Evolutionary conservation across 768 basidiomycete genomes (phyloP).

Genomic region (Agaricus blazei): DNA sequence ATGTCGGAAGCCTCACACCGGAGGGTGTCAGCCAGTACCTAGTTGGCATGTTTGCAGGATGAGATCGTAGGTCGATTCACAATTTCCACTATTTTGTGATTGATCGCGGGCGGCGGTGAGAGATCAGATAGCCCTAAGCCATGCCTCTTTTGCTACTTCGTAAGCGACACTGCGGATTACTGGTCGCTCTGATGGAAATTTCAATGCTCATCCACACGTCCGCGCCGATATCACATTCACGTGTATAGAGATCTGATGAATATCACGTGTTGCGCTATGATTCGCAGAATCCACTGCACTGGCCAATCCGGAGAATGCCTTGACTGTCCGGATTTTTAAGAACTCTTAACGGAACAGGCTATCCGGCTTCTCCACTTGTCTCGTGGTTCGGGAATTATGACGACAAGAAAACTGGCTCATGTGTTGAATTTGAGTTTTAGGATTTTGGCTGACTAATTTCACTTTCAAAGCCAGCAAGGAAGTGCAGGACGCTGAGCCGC

Average conservation of each 20-base stretch:
- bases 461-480: too few relatives aligned
- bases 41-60: conserved; percentile 90
- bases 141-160: not conserved
- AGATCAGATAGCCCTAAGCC: not conserved
- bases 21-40: conserved; percentile 93
- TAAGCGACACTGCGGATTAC: conserved; percentile 2
- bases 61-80: not conserved
- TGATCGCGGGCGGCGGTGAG: not conserved
- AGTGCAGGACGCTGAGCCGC: too few relatives aligned
- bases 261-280: conserved; percentile 9
- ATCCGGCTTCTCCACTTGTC: not conserved
- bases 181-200: conserved; percentile 1
- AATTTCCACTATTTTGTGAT: not conserved
- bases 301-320: not conserved
- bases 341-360: not conserved
- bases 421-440: conserved; percentile 7
- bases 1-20: conserved; percentile 89
- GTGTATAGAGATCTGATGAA: conserved; percentile 4
- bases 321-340: not conserved
- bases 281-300: not conserved
- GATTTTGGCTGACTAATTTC: too few relatives aligned
- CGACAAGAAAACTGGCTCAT: not conserved
- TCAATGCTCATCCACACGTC: conserved; percentile 1
- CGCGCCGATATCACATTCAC: too few relatives aligned
- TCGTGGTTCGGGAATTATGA: not conserved